Percentiles rank a stretch among this genome's conserved stretches.
These are phyloP conservation scores for Exophiala xenobiotica DNA, from an alignment of 2,329 filamentous ascomycete species.

Conservation along the genomic window DNA sequence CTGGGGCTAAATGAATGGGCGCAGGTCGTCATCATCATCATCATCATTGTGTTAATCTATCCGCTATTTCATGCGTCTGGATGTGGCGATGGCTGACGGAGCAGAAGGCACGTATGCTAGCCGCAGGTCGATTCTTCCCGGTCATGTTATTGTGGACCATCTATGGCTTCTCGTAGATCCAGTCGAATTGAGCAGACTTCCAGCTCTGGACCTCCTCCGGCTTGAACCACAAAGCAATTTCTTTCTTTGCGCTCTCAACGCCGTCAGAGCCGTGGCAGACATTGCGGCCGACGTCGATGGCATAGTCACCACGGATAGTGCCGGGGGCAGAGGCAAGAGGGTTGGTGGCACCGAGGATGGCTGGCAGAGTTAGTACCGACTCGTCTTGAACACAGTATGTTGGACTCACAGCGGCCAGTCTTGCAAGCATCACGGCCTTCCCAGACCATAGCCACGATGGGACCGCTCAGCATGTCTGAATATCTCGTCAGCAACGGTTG, in stretches of 20 bases:
- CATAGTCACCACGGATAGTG: constrained; percentile 95
- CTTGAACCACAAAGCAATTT: constrained; percentile 98
- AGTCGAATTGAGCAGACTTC: constrained; percentile 81
- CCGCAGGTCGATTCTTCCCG: background rate
- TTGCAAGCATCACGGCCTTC: constrained; percentile 98
- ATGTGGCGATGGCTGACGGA: background rate
- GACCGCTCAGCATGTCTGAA: constrained; percentile 91
- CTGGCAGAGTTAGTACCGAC: constrained; percentile 41
- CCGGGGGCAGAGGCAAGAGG: constrained; percentile 89
- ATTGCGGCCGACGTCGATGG: constrained; percentile 91
- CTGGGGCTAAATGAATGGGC: background rate
- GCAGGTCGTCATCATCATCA: constrained; percentile 5
- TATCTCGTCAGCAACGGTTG: constrained; percentile 13
- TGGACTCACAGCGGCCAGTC: constrained; percentile 79
- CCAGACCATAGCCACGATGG: constrained; percentile 99
- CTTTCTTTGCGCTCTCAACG: constrained; percentile 99
- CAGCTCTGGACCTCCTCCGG: constrained; percentile 79
- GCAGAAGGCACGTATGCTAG: background rate
- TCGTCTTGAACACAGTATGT: background rate
- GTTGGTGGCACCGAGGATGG: constrained; percentile 98
- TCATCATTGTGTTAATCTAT: constrained; percentile 9
- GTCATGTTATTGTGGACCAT: constrained; percentile 22
- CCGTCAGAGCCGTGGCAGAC: constrained; percentile 99
- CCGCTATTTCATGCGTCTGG: background rate
- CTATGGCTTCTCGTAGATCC: constrained; percentile 91